Conservation (phyloP, 1,139 yeast species). For the Magnusiomyces clavatus region DNA sequence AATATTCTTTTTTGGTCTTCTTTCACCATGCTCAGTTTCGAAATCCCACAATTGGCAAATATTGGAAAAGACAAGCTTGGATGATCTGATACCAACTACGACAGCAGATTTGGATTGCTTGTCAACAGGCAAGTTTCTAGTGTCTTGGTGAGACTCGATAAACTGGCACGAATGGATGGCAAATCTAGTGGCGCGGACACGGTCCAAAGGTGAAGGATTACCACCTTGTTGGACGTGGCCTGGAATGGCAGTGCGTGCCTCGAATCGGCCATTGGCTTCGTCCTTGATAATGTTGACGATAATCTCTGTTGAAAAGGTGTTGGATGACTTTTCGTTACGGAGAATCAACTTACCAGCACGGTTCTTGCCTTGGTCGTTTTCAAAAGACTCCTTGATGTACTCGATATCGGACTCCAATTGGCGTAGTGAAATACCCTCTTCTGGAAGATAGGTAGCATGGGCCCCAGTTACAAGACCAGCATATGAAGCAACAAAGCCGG, state of each 20-base stretch:
- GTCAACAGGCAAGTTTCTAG: constrained; percentile 21
- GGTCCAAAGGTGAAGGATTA: constrained; percentile 88
- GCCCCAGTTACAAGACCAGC: constrained; percentile 92
- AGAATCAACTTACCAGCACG: constrained; percentile 81
- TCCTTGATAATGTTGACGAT: constrained; percentile 77
- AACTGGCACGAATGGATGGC: constrained; percentile 85
- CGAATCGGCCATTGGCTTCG: constrained; percentile 69
- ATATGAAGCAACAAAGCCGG: constrained; percentile 85
- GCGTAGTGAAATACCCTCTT: constrained; percentile 64
- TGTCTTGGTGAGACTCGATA: constrained; percentile 44
- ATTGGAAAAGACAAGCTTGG: constrained; percentile 67
- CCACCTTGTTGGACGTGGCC: constrained; percentile 99
- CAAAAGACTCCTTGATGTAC: constrained; percentile 59
- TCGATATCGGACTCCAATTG: constrained; percentile 73
- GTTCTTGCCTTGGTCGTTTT: constrained; percentile 68
- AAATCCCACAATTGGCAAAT: constrained; percentile 71
- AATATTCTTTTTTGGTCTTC: constrained; percentile 85
- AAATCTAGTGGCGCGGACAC: constrained; percentile 84
- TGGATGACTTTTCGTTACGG: constrained; percentile 79
- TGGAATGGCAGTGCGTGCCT: constrained; percentile 92
- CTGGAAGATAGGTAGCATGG: constrained; percentile 88
- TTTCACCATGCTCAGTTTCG: constrained; percentile 69
- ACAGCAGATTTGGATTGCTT: constrained; percentile 57
- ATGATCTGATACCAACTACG: constrained; percentile 77
- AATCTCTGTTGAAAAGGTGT: constrained; percentile 71